Evolutionary conservation across 169 alveolate genomes (phyloP).

Genomic region (Eimeria maxima): DNA sequence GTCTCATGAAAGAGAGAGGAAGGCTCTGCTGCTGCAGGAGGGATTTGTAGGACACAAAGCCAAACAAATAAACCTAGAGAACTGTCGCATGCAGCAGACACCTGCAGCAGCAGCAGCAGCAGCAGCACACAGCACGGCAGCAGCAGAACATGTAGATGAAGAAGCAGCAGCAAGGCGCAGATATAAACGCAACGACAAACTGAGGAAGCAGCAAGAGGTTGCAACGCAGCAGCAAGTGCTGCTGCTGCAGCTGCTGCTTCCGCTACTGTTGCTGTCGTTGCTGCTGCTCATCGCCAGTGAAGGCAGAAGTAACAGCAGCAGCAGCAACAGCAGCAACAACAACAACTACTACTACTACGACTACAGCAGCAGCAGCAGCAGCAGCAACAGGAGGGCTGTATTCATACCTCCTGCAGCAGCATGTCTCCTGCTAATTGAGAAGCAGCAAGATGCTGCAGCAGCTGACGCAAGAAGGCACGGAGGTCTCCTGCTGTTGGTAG

Average conservation of each 20-base stretch:
- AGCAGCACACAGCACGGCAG: neutral
- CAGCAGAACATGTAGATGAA: neutral
- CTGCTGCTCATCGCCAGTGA: no score
- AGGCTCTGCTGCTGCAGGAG: constrained; percentile 50
- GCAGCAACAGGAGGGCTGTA: neutral
- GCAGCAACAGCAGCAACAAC: neutral
- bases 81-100: constrained; percentile 35
- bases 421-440: constrained; percentile 7
- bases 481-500: constrained; percentile 22
- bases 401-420: constrained; percentile 8
- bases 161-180: neutral
- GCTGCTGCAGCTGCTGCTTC: neutral
- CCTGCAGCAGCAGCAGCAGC: constrained; percentile 56
- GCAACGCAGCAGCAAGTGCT: neutral
- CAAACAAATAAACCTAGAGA: neutral
- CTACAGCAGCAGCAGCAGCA: constrained; percentile 24
- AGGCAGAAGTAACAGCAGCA: neutral
- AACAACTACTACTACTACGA: neutral
- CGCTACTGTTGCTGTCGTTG: no score
- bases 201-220: neutral
- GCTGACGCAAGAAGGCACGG: constrained; percentile 40
- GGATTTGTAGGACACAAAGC: constrained; percentile 17
- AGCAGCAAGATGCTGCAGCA: constrained; percentile 53
- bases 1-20: constrained; percentile 5
- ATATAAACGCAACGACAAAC: no score